Evolutionary conservation across 2,329 filamentous ascomycete genomes (phyloP).

Genomic region (Apiospora malaysiana): DNA sequence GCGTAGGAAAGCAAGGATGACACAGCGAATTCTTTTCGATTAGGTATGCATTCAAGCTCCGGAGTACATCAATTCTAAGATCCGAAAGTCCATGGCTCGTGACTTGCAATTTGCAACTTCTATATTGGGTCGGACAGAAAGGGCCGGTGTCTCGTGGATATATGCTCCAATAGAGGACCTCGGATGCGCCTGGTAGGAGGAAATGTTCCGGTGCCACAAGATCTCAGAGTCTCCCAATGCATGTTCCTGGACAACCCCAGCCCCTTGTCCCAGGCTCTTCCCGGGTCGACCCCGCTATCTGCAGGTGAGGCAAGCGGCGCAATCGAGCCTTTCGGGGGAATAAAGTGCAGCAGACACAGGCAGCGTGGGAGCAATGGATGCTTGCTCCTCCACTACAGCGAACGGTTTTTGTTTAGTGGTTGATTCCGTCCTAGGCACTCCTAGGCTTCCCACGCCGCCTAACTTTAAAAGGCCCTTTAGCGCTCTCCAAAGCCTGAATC

Average conservation of each 20-base stretch:
- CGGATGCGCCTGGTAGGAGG: background rate
- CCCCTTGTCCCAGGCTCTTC: background rate
- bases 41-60: too few relatives aligned
- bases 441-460: background rate
- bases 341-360: too few relatives aligned
- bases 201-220: background rate
- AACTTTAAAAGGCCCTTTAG: background rate
- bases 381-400: background rate
- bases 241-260: background rate
- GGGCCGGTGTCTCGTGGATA: background rate
- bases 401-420: constrained; percentile 6
- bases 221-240: background rate
- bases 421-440: too few relatives aligned
- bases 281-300: background rate
- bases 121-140: too few relatives aligned
- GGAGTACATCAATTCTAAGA: too few relatives aligned
- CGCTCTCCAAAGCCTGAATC: background rate
- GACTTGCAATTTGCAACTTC: too few relatives aligned
- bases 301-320: background rate
- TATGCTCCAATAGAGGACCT: background rate
- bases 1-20: too few relatives aligned
- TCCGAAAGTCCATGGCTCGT: too few relatives aligned
- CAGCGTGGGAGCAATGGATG: background rate
- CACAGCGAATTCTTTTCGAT: too few relatives aligned
- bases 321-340: background rate